A percentile compares a stretch with the other conserved stretches of the same genome.
phyloP scores from a whole-genome alignment of 176 grass and related monocot species.

The Phoenix dactylifera region DNA sequence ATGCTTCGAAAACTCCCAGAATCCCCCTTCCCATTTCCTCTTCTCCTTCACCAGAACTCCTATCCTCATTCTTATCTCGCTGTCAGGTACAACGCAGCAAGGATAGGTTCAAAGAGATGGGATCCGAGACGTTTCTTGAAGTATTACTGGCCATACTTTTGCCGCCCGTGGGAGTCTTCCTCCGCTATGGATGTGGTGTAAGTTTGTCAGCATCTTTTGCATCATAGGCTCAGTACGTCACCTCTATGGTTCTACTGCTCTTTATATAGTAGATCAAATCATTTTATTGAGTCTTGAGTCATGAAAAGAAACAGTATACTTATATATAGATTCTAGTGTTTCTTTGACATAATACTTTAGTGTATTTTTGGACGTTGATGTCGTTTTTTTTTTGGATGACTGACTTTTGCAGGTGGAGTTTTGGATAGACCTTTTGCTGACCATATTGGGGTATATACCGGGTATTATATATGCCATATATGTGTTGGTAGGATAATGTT shows the following conservation, averaged over 20 bases:
- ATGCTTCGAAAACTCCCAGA: too few species aligned
- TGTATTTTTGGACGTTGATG: too few species aligned
- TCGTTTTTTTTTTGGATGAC: not conserved
- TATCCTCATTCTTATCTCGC: too few species aligned
- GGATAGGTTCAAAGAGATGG: constrained; percentile 30
- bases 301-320: too few species aligned
- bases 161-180: constrained; percentile 87
- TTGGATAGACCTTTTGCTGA: constrained; percentile 12
- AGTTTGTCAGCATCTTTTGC: constrained; percentile 9
- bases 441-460: constrained; percentile 5
- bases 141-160: constrained; percentile 82
- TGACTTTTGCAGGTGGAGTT: constrained; percentile 6
- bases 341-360: too few species aligned
- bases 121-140: constrained; percentile 73
- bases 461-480: constrained; percentile 11
- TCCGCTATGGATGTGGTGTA: constrained; percentile 77
- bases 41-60: too few species aligned
- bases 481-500: constrained; percentile 8
- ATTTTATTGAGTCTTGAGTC: too few species aligned
- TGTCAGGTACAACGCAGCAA: not conserved
- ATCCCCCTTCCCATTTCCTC: too few species aligned
- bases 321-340: too few species aligned
- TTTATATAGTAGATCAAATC: too few species aligned
- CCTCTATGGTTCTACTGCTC: too few species aligned
- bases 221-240: too few species aligned